These are phyloP conservation scores for Thermothelomyces thermophilus DNA, from an alignment of 2,329 filamentous ascomycete species.

Conservation along the genomic window DNA sequence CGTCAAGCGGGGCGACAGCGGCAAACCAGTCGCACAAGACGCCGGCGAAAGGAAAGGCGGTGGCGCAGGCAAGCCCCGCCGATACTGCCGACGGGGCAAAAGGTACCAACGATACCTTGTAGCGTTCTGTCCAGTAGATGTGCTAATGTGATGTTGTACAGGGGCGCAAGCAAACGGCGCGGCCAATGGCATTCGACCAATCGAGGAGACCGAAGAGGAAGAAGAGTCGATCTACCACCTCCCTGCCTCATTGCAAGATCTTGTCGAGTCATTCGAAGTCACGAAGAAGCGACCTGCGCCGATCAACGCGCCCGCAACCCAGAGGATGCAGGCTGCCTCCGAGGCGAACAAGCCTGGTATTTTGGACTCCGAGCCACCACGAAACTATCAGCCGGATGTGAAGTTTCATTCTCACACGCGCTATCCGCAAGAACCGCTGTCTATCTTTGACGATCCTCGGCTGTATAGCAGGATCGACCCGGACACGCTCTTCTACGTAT, in stretches of 20 bases:
- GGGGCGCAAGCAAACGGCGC: conserved; percentile 45
- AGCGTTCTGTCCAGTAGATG: conserved; percentile 2
- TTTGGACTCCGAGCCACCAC: conserved; percentile 72
- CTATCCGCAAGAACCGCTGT: conserved; percentile 87
- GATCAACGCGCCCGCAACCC: conserved; percentile 57
- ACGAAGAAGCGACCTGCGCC: conserved; percentile 64
- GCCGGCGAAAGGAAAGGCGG: conserved; percentile 39
- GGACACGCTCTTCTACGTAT: conserved; percentile 95
- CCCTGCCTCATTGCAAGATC: conserved; percentile 78
- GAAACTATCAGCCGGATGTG: conserved; percentile 76
- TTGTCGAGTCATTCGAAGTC: conserved; percentile 84
- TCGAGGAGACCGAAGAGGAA: conserved; percentile 38
- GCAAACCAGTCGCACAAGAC: conserved; percentile 26
- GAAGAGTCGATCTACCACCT: conserved; percentile 90
- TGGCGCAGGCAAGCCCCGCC: conserved; percentile 29
- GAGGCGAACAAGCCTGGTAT: conserved; percentile 67
- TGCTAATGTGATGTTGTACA: conserved; percentile 23
- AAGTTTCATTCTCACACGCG: conserved; percentile 63
- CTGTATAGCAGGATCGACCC: conserved; percentile 87
- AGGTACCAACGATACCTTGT: conserved; percentile 31
- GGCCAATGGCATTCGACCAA: conserved; percentile 45
- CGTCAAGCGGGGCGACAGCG: conserved; percentile 23
- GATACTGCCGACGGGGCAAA: conserved; percentile 40
- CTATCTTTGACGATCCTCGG: conserved; percentile 84
- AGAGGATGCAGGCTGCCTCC: conserved; percentile 70